phyloP scores from a whole-genome alignment of 2,329 filamentous ascomycete species.

The Pestalotiopsis sp. region DNA sequence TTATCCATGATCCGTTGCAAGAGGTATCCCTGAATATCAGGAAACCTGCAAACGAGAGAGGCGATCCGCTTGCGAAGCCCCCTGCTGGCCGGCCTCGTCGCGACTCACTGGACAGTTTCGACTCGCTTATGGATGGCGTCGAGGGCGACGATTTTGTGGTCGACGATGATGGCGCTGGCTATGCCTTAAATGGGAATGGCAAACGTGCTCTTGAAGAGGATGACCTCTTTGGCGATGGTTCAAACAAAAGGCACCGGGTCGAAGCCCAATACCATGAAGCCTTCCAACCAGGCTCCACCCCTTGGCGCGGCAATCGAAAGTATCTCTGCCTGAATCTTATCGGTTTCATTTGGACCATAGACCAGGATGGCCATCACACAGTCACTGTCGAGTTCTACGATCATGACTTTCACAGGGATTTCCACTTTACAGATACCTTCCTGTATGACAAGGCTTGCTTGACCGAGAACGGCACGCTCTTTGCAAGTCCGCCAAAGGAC shows the following conservation, averaged over 20 bases:
- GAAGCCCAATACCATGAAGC: slow-evolving; percentile 75
- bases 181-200: slow-evolving; percentile 60
- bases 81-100: slow-evolving; percentile 55
- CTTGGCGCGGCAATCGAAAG: slow-evolving; percentile 91
- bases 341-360: slow-evolving; percentile 95
- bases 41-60: slow-evolving; percentile 38
- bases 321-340: slow-evolving; percentile 93
- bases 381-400: slow-evolving; percentile 98
- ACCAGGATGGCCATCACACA: slow-evolving; percentile 91
- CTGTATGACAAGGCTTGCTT: slow-evolving; percentile 96
- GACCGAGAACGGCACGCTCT: slow-evolving; percentile 81
- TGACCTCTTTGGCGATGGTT: slow-evolving; percentile 48
- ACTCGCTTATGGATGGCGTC: slow-evolving; percentile 74
- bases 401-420: slow-evolving; percentile 86
- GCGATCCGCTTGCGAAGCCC: slow-evolving; percentile 46
- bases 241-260: slow-evolving; percentile 53
- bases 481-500: slow-evolving; percentile 75
- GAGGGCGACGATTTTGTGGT: slow-evolving; percentile 82
- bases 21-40: slow-evolving; percentile 70
- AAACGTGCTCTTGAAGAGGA: slow-evolving; percentile 56
- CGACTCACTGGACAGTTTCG: slow-evolving; percentile 75
- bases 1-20: slow-evolving; percentile 77
- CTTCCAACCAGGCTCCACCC: slow-evolving; percentile 93
- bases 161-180: slow-evolving; percentile 94
- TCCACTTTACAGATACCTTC: slow-evolving; percentile 96